These are phyloP conservation scores for Picea sitchensis DNA, from an alignment of 75 land plant species.

Conservation along the genomic window DNA sequence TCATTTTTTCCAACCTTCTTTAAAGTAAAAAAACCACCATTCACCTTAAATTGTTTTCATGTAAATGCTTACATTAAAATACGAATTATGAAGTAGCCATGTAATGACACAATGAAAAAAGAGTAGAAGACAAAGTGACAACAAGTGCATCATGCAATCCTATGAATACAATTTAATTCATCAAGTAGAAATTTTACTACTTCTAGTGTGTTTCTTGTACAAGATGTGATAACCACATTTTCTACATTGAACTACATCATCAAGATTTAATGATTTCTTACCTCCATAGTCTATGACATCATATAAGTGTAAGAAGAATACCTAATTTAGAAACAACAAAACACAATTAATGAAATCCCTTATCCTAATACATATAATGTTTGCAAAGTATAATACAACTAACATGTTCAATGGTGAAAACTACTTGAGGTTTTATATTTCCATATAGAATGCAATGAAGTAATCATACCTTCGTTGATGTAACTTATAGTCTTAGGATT, in stretches of 20 bases:
- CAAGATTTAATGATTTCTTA: conserved; percentile 77
- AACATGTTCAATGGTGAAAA: background rate
- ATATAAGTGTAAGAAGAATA: background rate
- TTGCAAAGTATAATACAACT: too few relatives aligned
- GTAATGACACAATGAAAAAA: too few relatives aligned
- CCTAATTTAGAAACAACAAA: too few relatives aligned
- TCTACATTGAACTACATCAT: too few relatives aligned
- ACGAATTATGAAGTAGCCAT: too few relatives aligned
- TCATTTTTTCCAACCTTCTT: background rate
- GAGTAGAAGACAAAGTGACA: background rate
- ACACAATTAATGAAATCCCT: background rate
- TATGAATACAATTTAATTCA: background rate
- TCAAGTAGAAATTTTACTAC: conserved; percentile 41
- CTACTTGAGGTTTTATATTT: background rate
- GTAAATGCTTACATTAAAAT: background rate
- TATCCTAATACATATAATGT: background rate
- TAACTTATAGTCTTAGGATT: conserved; percentile 62
- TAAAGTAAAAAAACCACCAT: background rate
- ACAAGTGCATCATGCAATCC: background rate
- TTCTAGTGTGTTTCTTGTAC: too few relatives aligned
- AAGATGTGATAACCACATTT: too few relatives aligned
- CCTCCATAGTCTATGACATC: conserved; percentile 65
- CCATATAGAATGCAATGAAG: background rate
- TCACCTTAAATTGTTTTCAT: background rate
- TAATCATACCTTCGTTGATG: conserved; percentile 47